Evolutionary conservation across 2,329 filamentous ascomycete genomes (phyloP), one percentile per base, ranked within the genome.

Genomic region (Cladosporium sp.): DNA sequence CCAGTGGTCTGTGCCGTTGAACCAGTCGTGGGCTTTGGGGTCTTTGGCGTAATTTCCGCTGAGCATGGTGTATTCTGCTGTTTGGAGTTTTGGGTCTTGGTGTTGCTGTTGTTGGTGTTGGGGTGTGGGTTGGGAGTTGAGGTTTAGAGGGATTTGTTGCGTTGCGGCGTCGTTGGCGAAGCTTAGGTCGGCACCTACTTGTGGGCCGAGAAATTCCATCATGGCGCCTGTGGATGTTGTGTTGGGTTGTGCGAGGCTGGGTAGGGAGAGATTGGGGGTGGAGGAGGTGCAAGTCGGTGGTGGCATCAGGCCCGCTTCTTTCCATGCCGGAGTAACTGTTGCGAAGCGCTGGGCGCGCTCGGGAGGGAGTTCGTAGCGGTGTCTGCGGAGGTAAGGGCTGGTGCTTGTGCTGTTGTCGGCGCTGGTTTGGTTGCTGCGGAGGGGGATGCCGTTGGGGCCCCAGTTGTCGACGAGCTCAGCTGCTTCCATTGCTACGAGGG

Each of bases 301-400:
- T 13, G 63, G 61, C 62, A 64, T 64, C n/a, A 53, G 48, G 6
- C 63, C 63, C 32, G 55, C 57, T 16, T 63, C 59, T 32, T 54
- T 35, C 63, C 63, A 66, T 2, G 61, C 55, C 2, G 53, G 55
- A 2, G 62, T 64, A 4, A 56, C 59, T 1, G 61, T 63, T 11
- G 56, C 62, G 45, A 63, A 64, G 33, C 56, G 55, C 13, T 53
- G 50, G 2, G 62, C 61, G 20, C 55, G 56, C 15, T 63, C 56
- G n/a, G 52, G 46, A 2, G 63, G 51, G 3, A 64, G 53, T 42
- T 62, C 57, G 38, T 59, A 58, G 29, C 55, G 56, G 50, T 64
- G 57, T 18, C 59, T 55, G 15, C 50, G 59, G 11, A 63, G 49
- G 46, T 60, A 61, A 2, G 39, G 39, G 38, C 48, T 43, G 13